These are phyloP conservation scores for Didymella exigua DNA, from an alignment of 2,329 filamentous ascomycete genomes.

Conservation along the genomic window DNA sequence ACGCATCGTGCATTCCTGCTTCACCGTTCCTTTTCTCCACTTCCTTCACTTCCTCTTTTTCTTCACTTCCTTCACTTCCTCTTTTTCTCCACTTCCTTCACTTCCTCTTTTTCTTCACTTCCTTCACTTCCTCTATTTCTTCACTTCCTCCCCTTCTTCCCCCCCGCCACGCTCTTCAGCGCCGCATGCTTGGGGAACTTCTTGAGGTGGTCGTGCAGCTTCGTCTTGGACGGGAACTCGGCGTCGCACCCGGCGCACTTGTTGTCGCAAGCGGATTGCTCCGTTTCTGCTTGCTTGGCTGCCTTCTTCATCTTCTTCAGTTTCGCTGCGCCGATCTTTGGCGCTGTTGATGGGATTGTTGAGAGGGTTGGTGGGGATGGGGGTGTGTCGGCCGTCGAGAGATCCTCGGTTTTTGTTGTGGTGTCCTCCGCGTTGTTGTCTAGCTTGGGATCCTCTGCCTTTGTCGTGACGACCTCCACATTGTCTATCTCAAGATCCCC, in stretches of 20 bases:
- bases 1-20: too few relatives aligned
- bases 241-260: conserved; percentile 81
- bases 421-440: too few relatives aligned
- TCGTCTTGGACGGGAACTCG: conserved; percentile 74
- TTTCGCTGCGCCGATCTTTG: conserved; percentile 56
- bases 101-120: background rate
- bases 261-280: conserved; percentile 52
- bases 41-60: too few relatives aligned
- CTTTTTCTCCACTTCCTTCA: too few relatives aligned
- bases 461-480: too few relatives aligned
- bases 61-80: too few relatives aligned
- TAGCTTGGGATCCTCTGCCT: too few relatives aligned
- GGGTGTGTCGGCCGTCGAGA: too few relatives aligned
- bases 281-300: conserved; percentile 47
- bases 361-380: too few relatives aligned
- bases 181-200: conserved; percentile 66
- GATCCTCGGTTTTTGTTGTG: too few relatives aligned
- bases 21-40: too few relatives aligned
- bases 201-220: conserved; percentile 75
- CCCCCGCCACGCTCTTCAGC: conserved; percentile 32
- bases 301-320: conserved; percentile 55
- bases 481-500: too few relatives aligned
- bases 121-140: conserved; percentile 7
- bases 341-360: conserved; percentile 18
- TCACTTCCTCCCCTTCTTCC: conserved; percentile 29